Conservation (phyloP, 2,329 filamentous ascomycete genomes). For the Fusarium succisae region DNA sequence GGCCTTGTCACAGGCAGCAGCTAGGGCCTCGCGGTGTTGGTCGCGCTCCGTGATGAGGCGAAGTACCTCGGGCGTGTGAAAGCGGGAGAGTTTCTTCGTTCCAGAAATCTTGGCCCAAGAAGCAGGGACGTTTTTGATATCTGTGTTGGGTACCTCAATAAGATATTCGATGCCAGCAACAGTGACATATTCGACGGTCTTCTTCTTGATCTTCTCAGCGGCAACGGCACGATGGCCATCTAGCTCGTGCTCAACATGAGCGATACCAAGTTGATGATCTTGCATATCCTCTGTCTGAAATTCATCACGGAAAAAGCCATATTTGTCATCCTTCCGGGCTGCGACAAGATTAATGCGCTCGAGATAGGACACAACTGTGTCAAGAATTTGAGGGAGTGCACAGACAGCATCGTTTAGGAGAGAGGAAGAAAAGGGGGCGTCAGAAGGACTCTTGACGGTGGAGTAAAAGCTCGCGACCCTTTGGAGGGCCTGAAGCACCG, state of each 20-base stretch:
- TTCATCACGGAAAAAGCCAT: conserved; percentile 88
- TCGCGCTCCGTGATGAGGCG: conserved; percentile 86
- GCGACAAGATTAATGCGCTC: conserved; percentile 87
- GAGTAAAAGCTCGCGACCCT: conserved; percentile 81
- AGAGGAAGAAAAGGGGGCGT: conserved; percentile 76
- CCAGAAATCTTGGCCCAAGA: conserved; percentile 96
- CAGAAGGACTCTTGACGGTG: conserved; percentile 68
- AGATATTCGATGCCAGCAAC: conserved; percentile 93
- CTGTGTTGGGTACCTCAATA: conserved; percentile 85
- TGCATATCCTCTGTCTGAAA: conserved; percentile 90
- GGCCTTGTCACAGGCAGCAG: conserved; percentile 88
- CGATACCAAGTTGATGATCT: conserved; percentile 89
- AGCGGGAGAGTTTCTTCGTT: conserved; percentile 90
- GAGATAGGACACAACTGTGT: conserved; percentile 77
- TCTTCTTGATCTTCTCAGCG: conserved; percentile 76
- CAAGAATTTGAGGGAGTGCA: conserved; percentile 78
- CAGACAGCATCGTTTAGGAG: conserved; percentile 77
- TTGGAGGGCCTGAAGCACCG: conserved; percentile 86
- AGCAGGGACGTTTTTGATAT: conserved; percentile 87
- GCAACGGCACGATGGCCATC: conserved; percentile 78
- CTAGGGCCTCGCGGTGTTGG: conserved; percentile 92
- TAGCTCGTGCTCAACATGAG: conserved; percentile 89
- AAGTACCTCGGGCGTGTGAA: conserved; percentile 92
- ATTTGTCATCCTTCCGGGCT: conserved; percentile 89
- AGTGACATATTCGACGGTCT: conserved; percentile 78